A percentile compares a stretch with the other conserved stretches of the same genome.
Evolutionary conservation across 306 rosid genomes (phyloP).

Genomic region (Styphnolobium japonicum): DNA sequence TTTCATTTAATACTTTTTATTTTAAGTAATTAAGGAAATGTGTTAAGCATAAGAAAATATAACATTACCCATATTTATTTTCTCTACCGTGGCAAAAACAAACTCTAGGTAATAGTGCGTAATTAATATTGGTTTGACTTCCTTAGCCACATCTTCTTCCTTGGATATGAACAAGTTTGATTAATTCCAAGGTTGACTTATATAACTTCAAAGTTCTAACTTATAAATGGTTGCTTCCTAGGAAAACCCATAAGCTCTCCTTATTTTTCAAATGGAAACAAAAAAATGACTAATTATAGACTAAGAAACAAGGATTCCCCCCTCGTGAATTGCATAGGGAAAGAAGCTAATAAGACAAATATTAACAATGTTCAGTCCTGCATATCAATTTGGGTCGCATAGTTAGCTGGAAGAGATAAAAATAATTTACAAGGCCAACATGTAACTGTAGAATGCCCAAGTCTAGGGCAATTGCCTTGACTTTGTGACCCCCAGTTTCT

Average conservation of each 20-base stretch:
- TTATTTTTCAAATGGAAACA: neutral
- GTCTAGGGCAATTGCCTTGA: constrained; percentile 22
- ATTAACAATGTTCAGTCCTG: neutral
- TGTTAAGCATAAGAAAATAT: no score
- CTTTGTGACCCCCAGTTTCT: constrained; percentile 12
- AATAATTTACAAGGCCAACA: neutral
- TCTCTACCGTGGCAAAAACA: neutral
- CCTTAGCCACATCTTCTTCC: constrained; percentile 14
- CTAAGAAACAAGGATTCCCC: neutral
- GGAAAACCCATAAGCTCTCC: neutral
- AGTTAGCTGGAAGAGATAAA: neutral
- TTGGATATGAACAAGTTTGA: constrained; percentile 9
- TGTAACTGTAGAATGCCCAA: neutral
- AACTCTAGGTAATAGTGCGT: constrained; percentile 29
- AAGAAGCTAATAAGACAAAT: neutral
- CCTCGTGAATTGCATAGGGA: neutral
- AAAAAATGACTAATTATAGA: neutral
- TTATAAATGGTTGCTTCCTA: neutral
- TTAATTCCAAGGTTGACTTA: constrained; percentile 29
- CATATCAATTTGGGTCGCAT: neutral
- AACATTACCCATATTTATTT: no score
- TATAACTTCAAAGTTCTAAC: neutral
- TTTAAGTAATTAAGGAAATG: no score
- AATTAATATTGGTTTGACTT: constrained; percentile 12
- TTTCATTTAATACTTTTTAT: no score